Conservation (phyloP, 2,329 filamentous ascomycete species). For the Pseudogymnoascus sp. region DNA sequence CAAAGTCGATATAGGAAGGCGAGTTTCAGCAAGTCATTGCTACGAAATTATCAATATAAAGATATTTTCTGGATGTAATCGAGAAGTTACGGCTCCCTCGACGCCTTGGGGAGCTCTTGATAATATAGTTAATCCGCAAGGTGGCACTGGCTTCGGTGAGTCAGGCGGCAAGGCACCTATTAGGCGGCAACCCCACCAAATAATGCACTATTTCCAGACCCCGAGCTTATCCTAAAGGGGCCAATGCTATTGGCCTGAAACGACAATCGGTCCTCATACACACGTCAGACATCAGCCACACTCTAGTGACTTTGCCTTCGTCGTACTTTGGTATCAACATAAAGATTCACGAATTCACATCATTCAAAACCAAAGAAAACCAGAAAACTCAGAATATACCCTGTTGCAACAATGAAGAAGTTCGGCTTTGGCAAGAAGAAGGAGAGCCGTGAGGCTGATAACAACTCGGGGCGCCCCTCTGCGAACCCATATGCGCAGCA, state of each 20-base stretch:
- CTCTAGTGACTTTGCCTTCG: not conserved
- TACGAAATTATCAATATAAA: not conserved
- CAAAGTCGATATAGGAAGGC: not conserved
- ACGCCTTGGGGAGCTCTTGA: not conserved
- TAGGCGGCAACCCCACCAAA: constrained; percentile 3
- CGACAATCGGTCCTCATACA: not conserved
- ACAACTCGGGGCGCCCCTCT: constrained; percentile 38
- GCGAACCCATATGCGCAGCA: constrained; percentile 28
- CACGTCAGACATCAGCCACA: constrained; percentile 7
- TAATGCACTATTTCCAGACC: constrained; percentile 6
- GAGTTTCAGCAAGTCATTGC: not conserved
- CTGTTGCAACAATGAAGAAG: constrained; percentile 43
- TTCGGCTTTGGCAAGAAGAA: constrained; percentile 51
- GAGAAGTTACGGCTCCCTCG: not conserved
- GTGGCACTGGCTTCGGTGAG: constrained; percentile 2
- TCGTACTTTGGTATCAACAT: not conserved
- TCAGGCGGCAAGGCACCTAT: not conserved
- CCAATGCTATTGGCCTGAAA: not conserved
- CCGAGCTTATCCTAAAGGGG: not conserved
- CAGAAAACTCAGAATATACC: not conserved
- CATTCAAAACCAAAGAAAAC: not conserved
- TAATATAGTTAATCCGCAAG: constrained; percentile 3
- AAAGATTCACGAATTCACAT: not conserved
- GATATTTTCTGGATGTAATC: not conserved
- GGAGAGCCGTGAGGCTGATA: constrained; percentile 36